Conservation (phyloP, 345 rosid species). For the Passiflora organensis region DNA sequence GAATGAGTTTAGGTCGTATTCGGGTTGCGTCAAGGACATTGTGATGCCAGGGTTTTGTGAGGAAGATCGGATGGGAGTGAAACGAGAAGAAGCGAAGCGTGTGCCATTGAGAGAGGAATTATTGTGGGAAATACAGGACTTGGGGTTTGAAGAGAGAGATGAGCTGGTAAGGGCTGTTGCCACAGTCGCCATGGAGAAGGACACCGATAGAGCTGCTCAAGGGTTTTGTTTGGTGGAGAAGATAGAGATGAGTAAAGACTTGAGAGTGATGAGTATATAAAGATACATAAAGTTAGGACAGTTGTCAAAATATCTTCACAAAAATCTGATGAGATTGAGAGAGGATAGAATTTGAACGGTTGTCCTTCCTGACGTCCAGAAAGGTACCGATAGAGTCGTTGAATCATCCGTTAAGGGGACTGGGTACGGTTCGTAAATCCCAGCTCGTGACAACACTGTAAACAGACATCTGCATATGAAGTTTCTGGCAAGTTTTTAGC, state of each 20-base stretch:
- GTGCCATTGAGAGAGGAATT: slow-evolving; percentile 5
- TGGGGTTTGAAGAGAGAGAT: slow-evolving; percentile 4
- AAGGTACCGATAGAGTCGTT: no score
- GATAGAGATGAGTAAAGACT: neutral
- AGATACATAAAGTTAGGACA: no score
- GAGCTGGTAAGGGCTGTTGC: neutral
- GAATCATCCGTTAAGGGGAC: no score
- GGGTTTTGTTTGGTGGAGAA: neutral
- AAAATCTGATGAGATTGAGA: no score
- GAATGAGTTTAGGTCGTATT: slow-evolving; percentile 15
- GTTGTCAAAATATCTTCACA: no score
- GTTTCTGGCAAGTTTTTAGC: no score
- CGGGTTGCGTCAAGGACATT: slow-evolving; percentile 1
- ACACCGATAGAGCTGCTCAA: neutral
- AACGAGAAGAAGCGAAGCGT: slow-evolving; percentile 1
- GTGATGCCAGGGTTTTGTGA: slow-evolving; percentile 1
- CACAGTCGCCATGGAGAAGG: neutral
- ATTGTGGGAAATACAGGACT: neutral
- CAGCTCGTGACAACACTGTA: no score
- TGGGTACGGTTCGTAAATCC: no score
- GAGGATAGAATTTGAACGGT: no score
- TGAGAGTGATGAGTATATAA: no score
- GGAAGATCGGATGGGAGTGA: slow-evolving; percentile 3
- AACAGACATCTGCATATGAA: no score
- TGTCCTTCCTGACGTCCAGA: no score